phyloP scores from a whole-genome alignment of 2,329 filamentous ascomycete genomes.

The Fusarium penzigii region DNA sequence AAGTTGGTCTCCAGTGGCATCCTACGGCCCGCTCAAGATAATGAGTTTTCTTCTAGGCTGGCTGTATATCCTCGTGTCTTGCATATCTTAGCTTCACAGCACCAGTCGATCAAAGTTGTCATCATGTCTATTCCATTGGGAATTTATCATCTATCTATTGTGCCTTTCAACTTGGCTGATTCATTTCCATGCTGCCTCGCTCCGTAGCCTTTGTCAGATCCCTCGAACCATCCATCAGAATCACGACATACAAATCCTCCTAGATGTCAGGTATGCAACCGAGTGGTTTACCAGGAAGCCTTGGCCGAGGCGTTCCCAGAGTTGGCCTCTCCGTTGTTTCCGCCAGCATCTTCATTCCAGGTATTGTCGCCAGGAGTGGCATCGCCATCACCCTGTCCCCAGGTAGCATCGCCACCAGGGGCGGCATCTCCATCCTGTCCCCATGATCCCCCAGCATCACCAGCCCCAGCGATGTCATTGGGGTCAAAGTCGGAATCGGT shows the following conservation, averaged over 20 bases:
- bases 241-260: not conserved
- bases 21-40: too few species aligned
- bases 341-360: constrained; percentile 8
- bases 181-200: not conserved
- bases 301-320: constrained; percentile 5
- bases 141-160: too few species aligned
- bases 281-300: constrained; percentile 10
- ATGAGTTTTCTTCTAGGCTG: too few species aligned
- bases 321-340: not conserved
- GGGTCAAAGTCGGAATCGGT: constrained; percentile 56
- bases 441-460: constrained; percentile 21
- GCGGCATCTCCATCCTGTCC: constrained; percentile 11
- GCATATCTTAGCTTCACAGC: too few species aligned
- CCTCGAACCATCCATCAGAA: not conserved
- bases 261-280: too few species aligned
- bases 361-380: constrained; percentile 10
- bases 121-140: too few species aligned
- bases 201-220: too few species aligned
- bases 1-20: too few species aligned
- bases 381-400: constrained; percentile 5
- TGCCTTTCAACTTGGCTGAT: not conserved
- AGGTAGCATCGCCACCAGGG: constrained; percentile 17
- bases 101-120: too few species aligned
- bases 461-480: constrained; percentile 33
- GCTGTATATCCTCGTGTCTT: too few species aligned